A percentile compares a stretch with the other conserved stretches of the same genome.
Conservation (phyloP, 2,329 filamentous ascomycete genomes). For the Trichoderma cornu-damae region DNA sequence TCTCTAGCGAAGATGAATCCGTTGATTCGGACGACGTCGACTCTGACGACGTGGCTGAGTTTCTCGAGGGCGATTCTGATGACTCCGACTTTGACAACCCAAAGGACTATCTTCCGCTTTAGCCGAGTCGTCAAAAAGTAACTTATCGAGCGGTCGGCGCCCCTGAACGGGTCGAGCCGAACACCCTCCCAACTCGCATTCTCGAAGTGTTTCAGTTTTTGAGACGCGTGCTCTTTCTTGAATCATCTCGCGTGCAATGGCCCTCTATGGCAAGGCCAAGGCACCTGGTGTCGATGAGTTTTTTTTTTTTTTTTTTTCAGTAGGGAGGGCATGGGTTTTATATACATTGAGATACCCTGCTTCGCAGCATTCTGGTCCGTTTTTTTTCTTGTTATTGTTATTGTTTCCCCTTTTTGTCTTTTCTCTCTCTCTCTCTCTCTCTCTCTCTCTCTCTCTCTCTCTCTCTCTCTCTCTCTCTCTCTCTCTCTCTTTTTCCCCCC, state of each 20-base stretch:
- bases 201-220: not conserved
- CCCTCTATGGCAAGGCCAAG: not conserved
- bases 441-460: no score
- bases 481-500: no score
- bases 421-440: no score
- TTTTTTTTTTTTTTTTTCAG: not conserved
- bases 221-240: not conserved
- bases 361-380: not conserved
- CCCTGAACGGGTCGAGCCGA: not conserved
- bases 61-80: constrained; percentile 51
- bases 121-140: constrained; percentile 10
- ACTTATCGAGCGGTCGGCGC: not conserved
- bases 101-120: constrained; percentile 54
- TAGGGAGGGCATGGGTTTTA: not conserved
- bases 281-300: not conserved
- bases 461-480: no score
- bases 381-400: no score
- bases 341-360: constrained; percentile 16
- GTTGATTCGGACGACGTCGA: constrained; percentile 74
- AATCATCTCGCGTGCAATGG: not conserved
- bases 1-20: constrained; percentile 72
- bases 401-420: no score
- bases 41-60: constrained; percentile 67
- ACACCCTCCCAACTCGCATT: not conserved
- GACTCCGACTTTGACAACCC: constrained; percentile 53